Percentiles rank a stretch among this genome's conserved stretches.
Evolutionary conservation across 2,329 filamentous ascomycete genomes (phyloP).

Genomic region (Monosporascus sp.): DNA sequence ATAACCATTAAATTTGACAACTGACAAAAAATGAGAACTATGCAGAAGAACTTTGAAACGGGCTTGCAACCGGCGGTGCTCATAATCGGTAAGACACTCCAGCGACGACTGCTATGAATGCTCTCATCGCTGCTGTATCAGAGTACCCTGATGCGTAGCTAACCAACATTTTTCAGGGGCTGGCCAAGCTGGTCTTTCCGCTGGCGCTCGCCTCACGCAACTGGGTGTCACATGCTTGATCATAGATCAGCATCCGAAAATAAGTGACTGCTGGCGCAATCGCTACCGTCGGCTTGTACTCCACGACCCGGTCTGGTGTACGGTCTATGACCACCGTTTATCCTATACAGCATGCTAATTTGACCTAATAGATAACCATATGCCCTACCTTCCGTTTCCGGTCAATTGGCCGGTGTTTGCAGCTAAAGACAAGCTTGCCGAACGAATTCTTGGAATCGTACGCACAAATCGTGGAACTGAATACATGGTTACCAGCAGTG

Average conservation of each 20-base stretch:
- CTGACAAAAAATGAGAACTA: no score
- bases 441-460: constrained; percentile 65
- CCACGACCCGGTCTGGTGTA: constrained; percentile 61
- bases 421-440: constrained; percentile 67
- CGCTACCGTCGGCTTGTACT: constrained; percentile 57
- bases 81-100: no score
- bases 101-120: background rate
- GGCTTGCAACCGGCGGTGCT: no score
- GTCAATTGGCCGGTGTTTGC: constrained; percentile 64
- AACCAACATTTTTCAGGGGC: constrained; percentile 4
- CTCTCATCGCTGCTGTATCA: background rate
- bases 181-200: constrained; percentile 55
- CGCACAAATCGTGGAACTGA: constrained; percentile 59
- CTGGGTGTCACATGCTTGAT: constrained; percentile 50
- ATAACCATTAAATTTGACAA: no score
- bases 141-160: background rate
- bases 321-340: no score
- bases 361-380: no score
- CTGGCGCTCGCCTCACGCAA: constrained; percentile 55
- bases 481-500: constrained; percentile 60
- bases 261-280: constrained; percentile 61
- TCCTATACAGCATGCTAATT: no score
- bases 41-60: no score
- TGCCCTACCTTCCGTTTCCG: constrained; percentile 62
- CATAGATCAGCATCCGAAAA: constrained; percentile 51